These are phyloP conservation scores for Monilinia polystroma DNA, from an alignment of 2,329 filamentous ascomycete genomes.

Conservation along the genomic window DNA sequence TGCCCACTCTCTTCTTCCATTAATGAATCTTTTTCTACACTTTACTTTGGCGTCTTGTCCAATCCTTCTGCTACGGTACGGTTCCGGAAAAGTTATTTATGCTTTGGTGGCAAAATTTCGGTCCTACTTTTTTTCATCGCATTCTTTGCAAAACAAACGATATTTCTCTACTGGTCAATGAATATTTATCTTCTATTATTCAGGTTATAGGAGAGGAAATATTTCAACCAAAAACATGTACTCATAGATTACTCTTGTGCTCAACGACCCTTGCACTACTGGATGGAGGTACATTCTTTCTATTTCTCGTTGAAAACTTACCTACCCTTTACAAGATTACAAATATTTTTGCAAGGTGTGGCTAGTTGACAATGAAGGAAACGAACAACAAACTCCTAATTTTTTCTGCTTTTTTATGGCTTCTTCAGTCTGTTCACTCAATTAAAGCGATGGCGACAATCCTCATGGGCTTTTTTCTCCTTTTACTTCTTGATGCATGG, in stretches of 20 bases:
- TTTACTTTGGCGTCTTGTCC: conserved; percentile 37
- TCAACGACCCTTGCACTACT: conserved; percentile 21
- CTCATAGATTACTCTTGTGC: conserved; percentile 36
- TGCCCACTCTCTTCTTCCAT: conserved; percentile 37
- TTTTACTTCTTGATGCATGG: conserved; percentile 9
- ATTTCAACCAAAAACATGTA: conserved; percentile 33
- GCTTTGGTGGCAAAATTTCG: conserved; percentile 31
- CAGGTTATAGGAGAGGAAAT: conserved; percentile 25
- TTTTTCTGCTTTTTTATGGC: conserved; percentile 18
- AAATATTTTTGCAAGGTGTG: conserved; percentile 21
- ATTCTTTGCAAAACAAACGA: conserved; percentile 24
- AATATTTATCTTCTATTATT: conserved; percentile 31
- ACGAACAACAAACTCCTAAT: conserved; percentile 1
- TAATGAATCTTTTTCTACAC: conserved; percentile 30
- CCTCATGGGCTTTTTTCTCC: neutral
- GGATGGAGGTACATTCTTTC: conserved; percentile 16
- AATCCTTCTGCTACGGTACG: conserved; percentile 35
- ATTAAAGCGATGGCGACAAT: conserved; percentile 7
- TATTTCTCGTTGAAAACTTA: conserved; percentile 8
- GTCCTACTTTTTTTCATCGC: conserved; percentile 27
- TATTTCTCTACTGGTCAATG: conserved; percentile 26
- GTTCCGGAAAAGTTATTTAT: conserved; percentile 40
- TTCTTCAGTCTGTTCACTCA: neutral
- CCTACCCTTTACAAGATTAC: conserved; percentile 1
- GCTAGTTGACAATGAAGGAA: conserved; percentile 14